Conservation (phyloP, 306 rosid species). For the Fagus crenata region DNA sequence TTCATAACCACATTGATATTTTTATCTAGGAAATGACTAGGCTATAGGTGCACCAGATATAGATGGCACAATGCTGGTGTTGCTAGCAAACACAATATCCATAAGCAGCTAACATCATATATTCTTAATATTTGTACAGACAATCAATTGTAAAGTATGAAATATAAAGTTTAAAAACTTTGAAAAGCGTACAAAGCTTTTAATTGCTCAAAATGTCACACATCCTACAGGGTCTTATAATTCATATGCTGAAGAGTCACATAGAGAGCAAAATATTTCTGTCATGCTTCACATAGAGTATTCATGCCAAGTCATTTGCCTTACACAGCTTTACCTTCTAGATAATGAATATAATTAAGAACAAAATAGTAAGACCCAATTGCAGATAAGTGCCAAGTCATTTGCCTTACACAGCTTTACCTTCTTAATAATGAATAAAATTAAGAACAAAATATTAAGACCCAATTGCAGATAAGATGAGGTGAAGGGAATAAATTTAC, state of each 20-base stretch:
- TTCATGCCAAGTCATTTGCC: not conserved
- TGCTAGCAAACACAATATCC: not conserved
- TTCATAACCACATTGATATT: constrained; percentile 2
- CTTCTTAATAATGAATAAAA: not conserved
- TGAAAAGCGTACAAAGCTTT: not conserved
- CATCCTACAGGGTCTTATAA: not conserved
- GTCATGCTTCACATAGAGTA: not conserved
- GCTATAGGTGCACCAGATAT: not conserved
- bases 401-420: not conserved
- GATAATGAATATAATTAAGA: not conserved
- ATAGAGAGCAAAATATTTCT: not conserved
- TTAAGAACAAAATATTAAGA: not conserved
- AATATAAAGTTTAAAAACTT: not conserved
- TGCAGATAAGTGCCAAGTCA: not conserved
- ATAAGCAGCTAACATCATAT: not conserved
- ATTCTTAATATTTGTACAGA: not conserved
- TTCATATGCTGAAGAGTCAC: not conserved
- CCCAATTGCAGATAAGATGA: not conserved
- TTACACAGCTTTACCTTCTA: not conserved
- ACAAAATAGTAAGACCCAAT: not conserved
- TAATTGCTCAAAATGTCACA: not conserved
- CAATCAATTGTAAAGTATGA: not conserved
- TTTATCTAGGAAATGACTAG: not conserved
- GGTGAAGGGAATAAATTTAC: not conserved
- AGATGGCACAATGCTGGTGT: not conserved